Percentiles rank a stretch among this genome's conserved stretches.
Evolutionary conservation across 164 flowering plant genomes (phyloP).

Genomic region (Protea cynaroides): DNA sequence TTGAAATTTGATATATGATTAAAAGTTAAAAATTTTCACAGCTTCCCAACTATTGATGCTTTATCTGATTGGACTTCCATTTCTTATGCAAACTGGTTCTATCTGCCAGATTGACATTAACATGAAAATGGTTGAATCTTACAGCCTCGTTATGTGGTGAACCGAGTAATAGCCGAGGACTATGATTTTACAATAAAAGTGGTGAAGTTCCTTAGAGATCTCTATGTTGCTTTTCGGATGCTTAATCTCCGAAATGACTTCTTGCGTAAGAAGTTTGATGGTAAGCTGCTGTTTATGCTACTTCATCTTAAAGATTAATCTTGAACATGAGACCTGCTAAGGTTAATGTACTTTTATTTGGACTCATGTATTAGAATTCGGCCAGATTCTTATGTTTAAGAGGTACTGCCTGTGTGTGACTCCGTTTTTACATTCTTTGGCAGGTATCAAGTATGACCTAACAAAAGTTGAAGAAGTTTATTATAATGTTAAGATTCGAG

Average conservation of each 20-base stretch:
- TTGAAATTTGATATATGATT: no score
- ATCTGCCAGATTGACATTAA: no score
- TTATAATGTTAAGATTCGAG: slow-evolving; percentile 92
- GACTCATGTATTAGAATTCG: no score
- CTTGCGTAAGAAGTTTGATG: slow-evolving; percentile 88
- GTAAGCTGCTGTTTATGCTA: slow-evolving; percentile 25
- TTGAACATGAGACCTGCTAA: no score
- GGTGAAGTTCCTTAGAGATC: slow-evolving; percentile 82
- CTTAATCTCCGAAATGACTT: slow-evolving; percentile 96
- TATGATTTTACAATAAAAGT: slow-evolving; percentile 93
- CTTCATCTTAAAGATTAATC: neutral
- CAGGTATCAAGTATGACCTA: slow-evolving; percentile 96
- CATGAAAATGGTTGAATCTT: slow-evolving; percentile 7
- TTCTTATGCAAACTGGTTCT: no score
- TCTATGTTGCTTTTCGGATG: slow-evolving; percentile 90
- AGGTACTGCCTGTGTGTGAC: neutral
- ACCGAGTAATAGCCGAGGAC: slow-evolving; percentile 73
- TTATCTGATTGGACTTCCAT: no score
- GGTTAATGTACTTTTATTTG: no score
- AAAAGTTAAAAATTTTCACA: no score
- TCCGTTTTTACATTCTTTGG: neutral
- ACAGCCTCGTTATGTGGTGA: slow-evolving; percentile 73
- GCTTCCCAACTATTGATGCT: no score
- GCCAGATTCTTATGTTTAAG: neutral
- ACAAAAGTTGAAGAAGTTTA: slow-evolving; percentile 87